Evolutionary conservation across 2,329 filamentous ascomycete species (phyloP), one percentile per base, ranked within the genome.

Genomic region (Scopulariopsis brevicaulis): DNA sequence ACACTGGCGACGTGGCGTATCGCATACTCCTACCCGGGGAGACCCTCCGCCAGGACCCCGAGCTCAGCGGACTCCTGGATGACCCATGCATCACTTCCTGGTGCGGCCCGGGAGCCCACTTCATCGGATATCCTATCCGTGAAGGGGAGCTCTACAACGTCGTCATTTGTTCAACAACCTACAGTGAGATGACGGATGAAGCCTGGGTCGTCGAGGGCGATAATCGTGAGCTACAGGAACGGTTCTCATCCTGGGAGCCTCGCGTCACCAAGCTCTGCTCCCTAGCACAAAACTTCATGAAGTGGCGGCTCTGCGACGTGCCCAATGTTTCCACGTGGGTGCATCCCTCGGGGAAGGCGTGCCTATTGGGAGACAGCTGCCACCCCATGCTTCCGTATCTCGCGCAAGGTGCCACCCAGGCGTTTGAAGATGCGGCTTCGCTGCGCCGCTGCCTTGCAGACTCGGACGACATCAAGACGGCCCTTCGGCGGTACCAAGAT

Each of bases 341-440:
- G 7, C 64, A 66, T 1, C 63, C 63, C 10, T 64, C 61, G 0
- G 57, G 59, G 4, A 70, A 67, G 22, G 52, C 73, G 6, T 59
- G 73, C 15, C 63, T 75, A 6, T 64, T 75, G 3, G 73, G 73
- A 2, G 73, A 75, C 56, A 71, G 73, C 8, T 72, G 72, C 0
- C 73, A 76, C 60, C 69, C 72, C 37, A 76, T 76, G 73, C 64
- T 73, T 0, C 73, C 72, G 1, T 74, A 74, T 58, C 71, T 75
- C 66, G 71, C 72, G 0, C 71, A 74, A 64, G 73, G 74, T 0
- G 73, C 73, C 0, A 73, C 73, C 6, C 74, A 74, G 67, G 71
- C 72, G 0, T 68, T 75, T 6, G 73, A 76, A 62, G 73, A 76
- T 55, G 73, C 69, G 4, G 70, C 69, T 4, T 70, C 70, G 1